These are phyloP conservation scores for Fusarium solani-melongenae DNA, from an alignment of 2,329 filamentous ascomycete species.

Conservation along the genomic window DNA sequence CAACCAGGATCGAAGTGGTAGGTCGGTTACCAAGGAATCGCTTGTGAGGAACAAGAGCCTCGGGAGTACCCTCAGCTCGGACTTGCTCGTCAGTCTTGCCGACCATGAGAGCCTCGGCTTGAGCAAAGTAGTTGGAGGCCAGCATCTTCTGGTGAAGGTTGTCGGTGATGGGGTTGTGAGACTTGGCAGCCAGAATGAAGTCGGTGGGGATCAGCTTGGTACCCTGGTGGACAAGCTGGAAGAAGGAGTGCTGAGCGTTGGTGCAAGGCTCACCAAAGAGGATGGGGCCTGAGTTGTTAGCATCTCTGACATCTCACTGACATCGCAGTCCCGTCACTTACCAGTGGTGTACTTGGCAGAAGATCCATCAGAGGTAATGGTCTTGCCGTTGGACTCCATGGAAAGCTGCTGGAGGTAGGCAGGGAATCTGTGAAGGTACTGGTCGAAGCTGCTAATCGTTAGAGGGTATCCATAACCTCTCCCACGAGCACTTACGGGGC, in stretches of 20 bases:
- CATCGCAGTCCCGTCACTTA: no score
- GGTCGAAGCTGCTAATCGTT: constrained; percentile 77
- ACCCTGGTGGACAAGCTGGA: constrained; percentile 98
- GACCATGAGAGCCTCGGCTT: constrained; percentile 90
- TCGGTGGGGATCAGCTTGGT: constrained; percentile 99
- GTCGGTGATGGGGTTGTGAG: constrained; percentile 92
- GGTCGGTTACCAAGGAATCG: constrained; percentile 98
- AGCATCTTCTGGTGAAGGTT: constrained; percentile 98
- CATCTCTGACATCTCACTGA: neutral
- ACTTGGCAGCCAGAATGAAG: constrained; percentile 96
- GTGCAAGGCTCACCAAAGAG: constrained; percentile 98
- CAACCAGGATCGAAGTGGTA: constrained; percentile 91
- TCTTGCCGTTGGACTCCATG: constrained; percentile 99
- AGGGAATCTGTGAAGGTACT: constrained; percentile 98
- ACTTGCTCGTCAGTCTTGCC: constrained; percentile 87
- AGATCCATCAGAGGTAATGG: constrained; percentile 87
- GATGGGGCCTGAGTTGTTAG: constrained; percentile 71
- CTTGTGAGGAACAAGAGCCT: constrained; percentile 93
- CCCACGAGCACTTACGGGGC: constrained; percentile 76
- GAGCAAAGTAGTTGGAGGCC: constrained; percentile 90
- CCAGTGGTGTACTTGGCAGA: constrained; percentile 97
- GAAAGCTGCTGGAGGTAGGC: constrained; percentile 99
- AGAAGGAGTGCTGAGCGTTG: constrained; percentile 99
- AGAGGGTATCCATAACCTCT: neutral
- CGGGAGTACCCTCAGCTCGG: constrained; percentile 77